Percentiles rank a stretch among this genome's conserved stretches.
Evolutionary conservation across 345 rosid genomes (phyloP).

Genomic region (Erysimum cheiranthoides): DNA sequence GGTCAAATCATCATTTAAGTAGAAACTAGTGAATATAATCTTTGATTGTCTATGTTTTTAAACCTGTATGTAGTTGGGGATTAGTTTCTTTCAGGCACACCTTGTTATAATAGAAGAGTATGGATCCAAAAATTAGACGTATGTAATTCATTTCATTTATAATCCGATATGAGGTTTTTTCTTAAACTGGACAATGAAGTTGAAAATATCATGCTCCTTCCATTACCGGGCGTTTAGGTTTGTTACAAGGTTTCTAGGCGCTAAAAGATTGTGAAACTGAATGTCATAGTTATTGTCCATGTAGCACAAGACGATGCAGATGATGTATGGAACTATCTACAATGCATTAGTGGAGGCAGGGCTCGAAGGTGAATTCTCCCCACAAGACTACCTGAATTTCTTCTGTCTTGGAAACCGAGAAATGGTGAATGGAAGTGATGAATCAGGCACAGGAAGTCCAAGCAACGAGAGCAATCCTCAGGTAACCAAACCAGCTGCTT

Average conservation of each 20-base stretch:
- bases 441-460: constrained; percentile 47
- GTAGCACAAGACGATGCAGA: constrained; percentile 97
- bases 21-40: neutral
- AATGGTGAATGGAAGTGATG: constrained; percentile 35
- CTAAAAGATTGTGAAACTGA: constrained; percentile 10
- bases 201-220: neutral
- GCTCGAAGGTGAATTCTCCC: constrained; percentile 65
- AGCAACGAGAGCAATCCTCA: constrained; percentile 62
- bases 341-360: constrained; percentile 89
- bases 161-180: neutral
- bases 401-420: constrained; percentile 97
- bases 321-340: constrained; percentile 95
- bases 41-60: neutral
- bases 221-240: too few relatives aligned
- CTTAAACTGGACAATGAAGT: neutral
- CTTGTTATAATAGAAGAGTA: neutral
- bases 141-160: neutral
- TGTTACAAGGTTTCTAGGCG: neutral
- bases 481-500: constrained; percentile 49
- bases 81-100: neutral
- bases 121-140: neutral
- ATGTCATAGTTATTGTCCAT: constrained; percentile 27
- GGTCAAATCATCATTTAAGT: neutral
- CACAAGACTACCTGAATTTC: constrained; percentile 90
- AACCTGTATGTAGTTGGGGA: neutral